phyloP scores from a whole-genome alignment of 176 grass and related monocot species.

The Leersia perrieri region DNA sequence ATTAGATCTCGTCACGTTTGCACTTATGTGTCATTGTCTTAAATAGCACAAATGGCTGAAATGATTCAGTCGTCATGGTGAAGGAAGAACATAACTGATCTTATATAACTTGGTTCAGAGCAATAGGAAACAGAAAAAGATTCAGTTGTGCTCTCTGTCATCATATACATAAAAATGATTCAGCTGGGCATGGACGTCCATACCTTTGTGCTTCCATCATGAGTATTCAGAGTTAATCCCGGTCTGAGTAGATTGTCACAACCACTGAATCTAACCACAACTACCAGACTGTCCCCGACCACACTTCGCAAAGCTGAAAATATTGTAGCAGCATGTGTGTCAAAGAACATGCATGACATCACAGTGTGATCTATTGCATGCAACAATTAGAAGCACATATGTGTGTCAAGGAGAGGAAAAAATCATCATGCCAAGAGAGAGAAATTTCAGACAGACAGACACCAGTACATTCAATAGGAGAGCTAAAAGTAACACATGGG shows the following conservation, averaged over 20 bases:
- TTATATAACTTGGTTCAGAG: neutral
- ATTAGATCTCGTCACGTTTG: neutral
- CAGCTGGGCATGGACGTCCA: neutral
- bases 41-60: neutral
- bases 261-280: neutral
- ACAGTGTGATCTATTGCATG: neutral
- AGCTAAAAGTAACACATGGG: no score
- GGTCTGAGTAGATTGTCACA: neutral
- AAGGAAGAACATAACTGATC: neutral
- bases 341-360: neutral
- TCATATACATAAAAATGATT: neutral
- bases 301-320: neutral
- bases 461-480: no score
- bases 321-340: neutral
- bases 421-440: neutral
- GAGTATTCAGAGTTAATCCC: slow-evolving; percentile 11
- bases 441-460: no score
- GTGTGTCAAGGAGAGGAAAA: neutral
- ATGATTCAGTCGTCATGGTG: slow-evolving; percentile 5
- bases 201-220: neutral
- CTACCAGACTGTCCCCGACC: neutral
- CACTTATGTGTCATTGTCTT: neutral
- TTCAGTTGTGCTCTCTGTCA: neutral
- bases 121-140: neutral
- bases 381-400: neutral